Evolutionary conservation across 805 yeast genomes (phyloP), one percentile per base, ranked within the genome.

Genomic region (Yarrowia osloensis): DNA sequence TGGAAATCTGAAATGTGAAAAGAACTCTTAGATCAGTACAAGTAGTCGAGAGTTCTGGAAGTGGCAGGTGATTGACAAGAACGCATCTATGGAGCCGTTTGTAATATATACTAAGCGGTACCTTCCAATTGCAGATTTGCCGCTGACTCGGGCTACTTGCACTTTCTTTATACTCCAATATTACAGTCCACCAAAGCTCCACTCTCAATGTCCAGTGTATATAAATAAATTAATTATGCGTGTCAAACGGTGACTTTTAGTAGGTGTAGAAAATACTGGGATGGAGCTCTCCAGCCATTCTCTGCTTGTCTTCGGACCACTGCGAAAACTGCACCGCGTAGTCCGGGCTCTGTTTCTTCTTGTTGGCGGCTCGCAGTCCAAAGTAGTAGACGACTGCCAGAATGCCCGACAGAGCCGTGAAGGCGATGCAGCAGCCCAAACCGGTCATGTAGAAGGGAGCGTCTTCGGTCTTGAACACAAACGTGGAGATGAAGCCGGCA

Each of bases 401-500:
- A 5, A 78, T 67, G 69, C 84, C 77, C 2, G 85, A 74, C 68
- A 86, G 76, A n/a, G 75, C 74, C 4, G 79, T 74, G 67, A 84
- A 81, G 0, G 84, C 87, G 54, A 88, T 73, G 68, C 84, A 76
- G 31, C 85, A 79, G 50, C 83, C 75, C 67, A 85, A 76, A 46
- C 91, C 92, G 49, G 82, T 84, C 39, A 72, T 78, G 74, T 83
- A 88, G 35, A 76, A 77, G n/a, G 91, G 91, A 15, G 88, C 81
- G 69, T 87, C 89, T 46, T 75, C 72, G 44, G 82, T 71, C 50
- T 84, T 79, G 77, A 84, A 87, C 22, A 86, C 76, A 71, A 81
- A 88, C 1, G 89, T 82, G 5, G 90, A 78, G 67, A 87, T 81
- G 71, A 88, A 87, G 68, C 90, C 91, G 54, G 91, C 91, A 72